Conservation (phyloP, 2,329 filamentous ascomycete species). For the Colletotrichum sp. region DNA sequence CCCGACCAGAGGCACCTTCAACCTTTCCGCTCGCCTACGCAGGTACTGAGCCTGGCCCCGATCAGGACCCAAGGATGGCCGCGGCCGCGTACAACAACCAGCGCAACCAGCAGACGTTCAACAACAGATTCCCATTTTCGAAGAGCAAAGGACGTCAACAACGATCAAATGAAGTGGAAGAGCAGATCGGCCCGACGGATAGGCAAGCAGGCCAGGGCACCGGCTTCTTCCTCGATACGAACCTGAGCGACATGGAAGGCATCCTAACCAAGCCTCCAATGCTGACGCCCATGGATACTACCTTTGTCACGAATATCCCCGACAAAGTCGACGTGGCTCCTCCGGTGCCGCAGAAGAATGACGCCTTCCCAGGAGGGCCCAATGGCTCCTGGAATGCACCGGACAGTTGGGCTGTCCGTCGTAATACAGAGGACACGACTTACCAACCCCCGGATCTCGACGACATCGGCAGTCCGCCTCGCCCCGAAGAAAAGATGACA, state of each 20-base stretch:
- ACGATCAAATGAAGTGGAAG: slow-evolving; percentile 58
- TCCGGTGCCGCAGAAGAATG: slow-evolving; percentile 12
- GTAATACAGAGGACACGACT: slow-evolving; percentile 69
- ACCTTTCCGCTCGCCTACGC: slow-evolving; percentile 35
- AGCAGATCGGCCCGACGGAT: slow-evolving; percentile 65
- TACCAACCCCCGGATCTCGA: slow-evolving; percentile 65
- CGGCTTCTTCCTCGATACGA: slow-evolving; percentile 82
- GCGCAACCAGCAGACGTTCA: slow-evolving; percentile 58
- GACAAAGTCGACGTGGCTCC: slow-evolving; percentile 46
- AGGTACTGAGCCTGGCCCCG: slow-evolving; percentile 32
- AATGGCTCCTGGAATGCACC: slow-evolving; percentile 86
- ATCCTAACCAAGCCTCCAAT: slow-evolving; percentile 77
- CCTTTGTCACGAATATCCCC: slow-evolving; percentile 46
- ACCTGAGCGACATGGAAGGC: slow-evolving; percentile 89
- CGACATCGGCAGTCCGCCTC: slow-evolving; percentile 69
- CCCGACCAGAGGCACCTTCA: slow-evolving; percentile 43
- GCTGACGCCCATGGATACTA: slow-evolving; percentile 72
- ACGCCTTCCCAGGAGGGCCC: slow-evolving; percentile 29
- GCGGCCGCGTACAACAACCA: slow-evolving; percentile 15
- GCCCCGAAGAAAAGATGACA: slow-evolving; percentile 74
- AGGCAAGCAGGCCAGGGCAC: slow-evolving; percentile 51
- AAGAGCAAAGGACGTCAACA: slow-evolving; percentile 55
- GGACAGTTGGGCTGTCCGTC: slow-evolving; percentile 94
- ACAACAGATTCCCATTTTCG: slow-evolving; percentile 67
- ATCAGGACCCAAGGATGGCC: slow-evolving; percentile 27